Conservation (phyloP, 2,329 filamentous ascomycete species). For the Epichloe glyceriae region DNA sequence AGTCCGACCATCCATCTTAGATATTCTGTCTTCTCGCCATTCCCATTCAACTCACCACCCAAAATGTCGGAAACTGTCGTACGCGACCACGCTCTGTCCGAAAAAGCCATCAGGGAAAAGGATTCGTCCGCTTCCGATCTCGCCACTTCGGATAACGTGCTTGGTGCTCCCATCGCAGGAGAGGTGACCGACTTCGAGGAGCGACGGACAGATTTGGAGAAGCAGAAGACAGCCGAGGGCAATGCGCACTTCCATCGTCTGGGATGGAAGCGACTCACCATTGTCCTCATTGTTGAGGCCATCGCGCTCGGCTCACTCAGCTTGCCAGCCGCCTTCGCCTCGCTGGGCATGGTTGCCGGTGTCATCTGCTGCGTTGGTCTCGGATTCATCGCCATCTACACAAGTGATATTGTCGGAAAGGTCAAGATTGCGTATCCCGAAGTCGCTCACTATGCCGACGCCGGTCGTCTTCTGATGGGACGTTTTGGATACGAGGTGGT, state of each 20-base stretch:
- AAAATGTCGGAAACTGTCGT: constrained; percentile 5
- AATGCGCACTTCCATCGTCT: constrained; percentile 37
- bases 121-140: constrained; percentile 5
- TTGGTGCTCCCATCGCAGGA: constrained; percentile 16
- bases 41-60: background rate
- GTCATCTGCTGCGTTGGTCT: constrained; percentile 28
- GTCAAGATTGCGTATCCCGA: constrained; percentile 39
- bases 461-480: constrained; percentile 49
- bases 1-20: too few relatives aligned
- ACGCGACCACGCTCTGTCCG: constrained; percentile 4
- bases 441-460: constrained; percentile 55
- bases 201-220: constrained; percentile 27
- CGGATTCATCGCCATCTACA: constrained; percentile 35
- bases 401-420: constrained; percentile 32
- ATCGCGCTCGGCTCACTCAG: constrained; percentile 41
- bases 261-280: constrained; percentile 43
- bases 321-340: constrained; percentile 37
- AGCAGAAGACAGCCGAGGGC: constrained; percentile 32
- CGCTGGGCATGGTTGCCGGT: constrained; percentile 40
- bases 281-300: constrained; percentile 43
- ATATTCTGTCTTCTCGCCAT: background rate
- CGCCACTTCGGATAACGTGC: constrained; percentile 13
- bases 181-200: constrained; percentile 27
- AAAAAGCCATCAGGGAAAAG: constrained; percentile 3
- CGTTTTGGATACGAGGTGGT: constrained; percentile 48